Evolutionary conservation across 2,329 filamentous ascomycete genomes (phyloP).

Genomic region (Chrysoporthe puriensis): DNA sequence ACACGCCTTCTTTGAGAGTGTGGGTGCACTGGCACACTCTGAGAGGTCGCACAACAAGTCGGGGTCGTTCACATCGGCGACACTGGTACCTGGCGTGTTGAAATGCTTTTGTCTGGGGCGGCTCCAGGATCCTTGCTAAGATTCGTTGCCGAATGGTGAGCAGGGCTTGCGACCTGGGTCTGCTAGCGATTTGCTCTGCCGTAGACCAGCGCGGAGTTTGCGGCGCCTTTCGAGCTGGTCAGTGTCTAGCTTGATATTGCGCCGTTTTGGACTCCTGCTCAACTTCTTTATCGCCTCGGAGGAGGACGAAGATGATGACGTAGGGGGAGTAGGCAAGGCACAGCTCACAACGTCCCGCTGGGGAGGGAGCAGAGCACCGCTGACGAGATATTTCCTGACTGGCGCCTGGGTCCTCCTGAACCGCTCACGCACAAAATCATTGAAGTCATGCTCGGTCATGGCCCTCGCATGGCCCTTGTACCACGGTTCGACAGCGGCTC

Average conservation of each 20-base stretch:
- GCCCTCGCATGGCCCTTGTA: constrained; percentile 24
- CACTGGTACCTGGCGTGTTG: not conserved
- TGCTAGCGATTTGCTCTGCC: not conserved
- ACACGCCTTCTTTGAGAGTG: not conserved
- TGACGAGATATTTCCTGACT: constrained; percentile 7
- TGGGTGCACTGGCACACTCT: not conserved
- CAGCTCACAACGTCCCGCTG: constrained; percentile 1
- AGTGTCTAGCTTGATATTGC: too few species aligned
- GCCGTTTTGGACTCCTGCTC: not conserved
- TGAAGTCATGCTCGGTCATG: constrained; percentile 21
- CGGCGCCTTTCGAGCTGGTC: not conserved
- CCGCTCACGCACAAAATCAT: constrained; percentile 20
- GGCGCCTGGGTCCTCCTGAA: constrained; percentile 2
- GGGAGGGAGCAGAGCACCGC: constrained; percentile 18
- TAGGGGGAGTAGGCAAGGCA: constrained; percentile 8
- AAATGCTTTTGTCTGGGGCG: not conserved
- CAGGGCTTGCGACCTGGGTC: not conserved
- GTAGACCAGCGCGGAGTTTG: not conserved
- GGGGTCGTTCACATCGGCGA: not conserved
- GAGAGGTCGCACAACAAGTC: not conserved
- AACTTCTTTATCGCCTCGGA: not conserved
- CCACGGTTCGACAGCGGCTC: constrained; percentile 14
- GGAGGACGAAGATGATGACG: constrained; percentile 3
- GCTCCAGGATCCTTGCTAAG: constrained; percentile 3
- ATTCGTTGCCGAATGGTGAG: not conserved